Conservation (phyloP, 495 filamentous ascomycete species). For the Penicillium fimorum region DNA sequence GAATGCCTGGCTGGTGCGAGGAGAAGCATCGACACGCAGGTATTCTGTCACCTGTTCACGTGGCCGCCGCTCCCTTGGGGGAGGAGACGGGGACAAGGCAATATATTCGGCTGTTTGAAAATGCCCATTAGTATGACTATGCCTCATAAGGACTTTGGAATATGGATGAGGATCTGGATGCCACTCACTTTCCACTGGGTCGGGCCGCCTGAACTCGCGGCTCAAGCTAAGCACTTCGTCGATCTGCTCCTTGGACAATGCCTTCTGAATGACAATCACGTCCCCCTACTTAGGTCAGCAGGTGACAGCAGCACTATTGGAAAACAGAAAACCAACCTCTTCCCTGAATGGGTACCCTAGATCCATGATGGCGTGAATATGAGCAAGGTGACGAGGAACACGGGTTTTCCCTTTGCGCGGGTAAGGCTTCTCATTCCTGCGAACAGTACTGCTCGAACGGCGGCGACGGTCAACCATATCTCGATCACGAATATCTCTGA, state of each 20-base stretch:
- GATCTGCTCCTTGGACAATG: slow-evolving; percentile 84
- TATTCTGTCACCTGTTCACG: slow-evolving; percentile 33
- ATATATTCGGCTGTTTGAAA: slow-evolving; percentile 28
- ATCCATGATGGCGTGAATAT: slow-evolving; percentile 74
- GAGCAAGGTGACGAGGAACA: slow-evolving; percentile 74
- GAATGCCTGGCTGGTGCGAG: slow-evolving; percentile 29
- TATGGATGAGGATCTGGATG: slow-evolving; percentile 4
- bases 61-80: slow-evolving; percentile 23
- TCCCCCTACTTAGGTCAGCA: slow-evolving; percentile 54
- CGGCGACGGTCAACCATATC: slow-evolving; percentile 40
- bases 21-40: slow-evolving; percentile 29
- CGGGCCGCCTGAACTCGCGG: slow-evolving; percentile 55
- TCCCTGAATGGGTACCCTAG: slow-evolving; percentile 83
- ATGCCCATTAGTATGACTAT: neutral
- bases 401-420: slow-evolving; percentile 86
- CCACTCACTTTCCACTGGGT: slow-evolving; percentile 32
- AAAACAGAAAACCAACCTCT: slow-evolving; percentile 55
- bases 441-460: slow-evolving; percentile 45
- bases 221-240: slow-evolving; percentile 82
- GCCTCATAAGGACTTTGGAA: neutral
- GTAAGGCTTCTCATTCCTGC: slow-evolving; percentile 52
- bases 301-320: neutral
- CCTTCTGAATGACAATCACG: slow-evolving; percentile 72
- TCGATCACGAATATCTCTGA: slow-evolving; percentile 56
- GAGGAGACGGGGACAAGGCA: slow-evolving; percentile 31